Percentiles rank a stretch among this genome's conserved stretches.
phyloP scores from a whole-genome alignment of 2,329 filamentous ascomycete species.

The Paraphoma sp. region DNA sequence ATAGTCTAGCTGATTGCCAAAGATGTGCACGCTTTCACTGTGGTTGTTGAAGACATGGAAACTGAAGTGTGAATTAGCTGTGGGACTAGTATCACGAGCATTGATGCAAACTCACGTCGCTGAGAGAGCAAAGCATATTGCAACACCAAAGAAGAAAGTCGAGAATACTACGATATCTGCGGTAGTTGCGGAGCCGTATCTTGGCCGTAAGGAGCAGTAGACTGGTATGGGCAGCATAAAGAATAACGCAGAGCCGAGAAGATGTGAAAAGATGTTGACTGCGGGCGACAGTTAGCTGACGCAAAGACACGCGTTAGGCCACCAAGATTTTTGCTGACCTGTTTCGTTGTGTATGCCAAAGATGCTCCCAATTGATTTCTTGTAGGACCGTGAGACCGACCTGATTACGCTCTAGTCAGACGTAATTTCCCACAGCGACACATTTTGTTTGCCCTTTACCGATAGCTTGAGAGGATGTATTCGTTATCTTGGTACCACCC shows the following conservation, averaged over 20 bases:
- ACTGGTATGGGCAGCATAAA: conserved; percentile 46
- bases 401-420: background rate
- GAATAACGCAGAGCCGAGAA: conserved; percentile 53
- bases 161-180: conserved; percentile 53
- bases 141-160: conserved; percentile 54
- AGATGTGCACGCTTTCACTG: conserved; percentile 8
- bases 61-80: background rate
- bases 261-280: conserved; percentile 59
- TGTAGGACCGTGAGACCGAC: conserved; percentile 9
- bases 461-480: conserved; percentile 45
- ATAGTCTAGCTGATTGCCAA: conserved; percentile 22
- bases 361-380: conserved; percentile 35
- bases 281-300: background rate
- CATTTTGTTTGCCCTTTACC: conserved; percentile 15
- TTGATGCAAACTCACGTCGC: conserved; percentile 43
- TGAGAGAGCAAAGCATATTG: conserved; percentile 56
- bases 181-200: conserved; percentile 45
- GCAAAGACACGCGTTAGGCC: background rate
- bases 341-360: conserved; percentile 48
- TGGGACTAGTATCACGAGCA: background rate
- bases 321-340: conserved; percentile 22
- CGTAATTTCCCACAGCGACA: background rate
- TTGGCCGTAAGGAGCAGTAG: conserved; percentile 47
- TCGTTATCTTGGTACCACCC: conserved; percentile 37
- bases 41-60: conserved; percentile 26